Base-by-base conservation (phyloP, 2,329 filamentous ascomycete genomes). In the Fusarium austroafricanum region DNA sequence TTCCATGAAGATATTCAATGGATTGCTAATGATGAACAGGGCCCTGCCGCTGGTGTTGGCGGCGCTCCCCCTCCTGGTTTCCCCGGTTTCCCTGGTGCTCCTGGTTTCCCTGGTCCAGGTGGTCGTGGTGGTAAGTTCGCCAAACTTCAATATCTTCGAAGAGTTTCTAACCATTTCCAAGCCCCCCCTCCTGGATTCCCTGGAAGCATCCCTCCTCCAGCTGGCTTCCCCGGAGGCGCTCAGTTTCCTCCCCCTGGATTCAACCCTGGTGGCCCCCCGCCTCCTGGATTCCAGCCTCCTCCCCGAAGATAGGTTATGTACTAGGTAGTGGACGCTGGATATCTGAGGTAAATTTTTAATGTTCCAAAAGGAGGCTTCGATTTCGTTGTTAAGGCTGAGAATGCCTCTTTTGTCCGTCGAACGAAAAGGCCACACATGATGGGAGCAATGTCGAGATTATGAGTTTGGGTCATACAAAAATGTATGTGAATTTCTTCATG, bases 1-100 rank as follows among this genome's bases (percentile, higher is more conserved):
- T 29, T 10, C 23, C 10, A 26, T 51, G 3, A 53, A 12, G 20
- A 44, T 40, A 8, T 35, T 51, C 12, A 39, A 21, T 11, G 20
- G 21, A 18, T 51, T 59, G 35, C 72, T 78, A 57, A 76, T 63
- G 29, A 10, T 68, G 50, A 40, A 17, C 68, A 89, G 86, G 87
- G 95, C 31, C 95, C 95, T 76, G 93, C 93, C 80, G 90, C 92
- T 75, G 95, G 94, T 77, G 91, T 97, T 76, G 95, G 93, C 74
- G 91, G 79, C 37, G 81, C 78, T 58, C 91, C 91, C 49, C 91
- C 92, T 71, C 86, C 83, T 63, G 84, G 84, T 68, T 85, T 88
- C 75, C 83, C 84, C 65, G 79, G 83, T 23, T 81, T 85, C 74
- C 84, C 85, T 44, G 80, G 88, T 78, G 86, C 79, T 71, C 79